phyloP scores from a whole-genome alignment of 305 asterid genomes.

The Rubia balearica region DNA sequence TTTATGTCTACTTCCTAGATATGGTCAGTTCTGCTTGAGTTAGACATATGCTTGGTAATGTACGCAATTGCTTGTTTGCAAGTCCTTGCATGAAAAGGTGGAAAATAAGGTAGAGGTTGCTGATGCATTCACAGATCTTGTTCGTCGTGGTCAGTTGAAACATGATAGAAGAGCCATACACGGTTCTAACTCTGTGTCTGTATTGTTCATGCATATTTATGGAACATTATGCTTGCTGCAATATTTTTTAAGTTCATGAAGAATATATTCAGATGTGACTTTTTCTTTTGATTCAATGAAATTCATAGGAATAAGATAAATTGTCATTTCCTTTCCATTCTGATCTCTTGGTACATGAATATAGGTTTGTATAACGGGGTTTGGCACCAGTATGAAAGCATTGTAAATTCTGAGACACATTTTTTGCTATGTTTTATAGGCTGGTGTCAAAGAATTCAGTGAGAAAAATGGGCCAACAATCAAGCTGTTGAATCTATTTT shows the following conservation, averaged over 20 bases:
- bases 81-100: slow-evolving; percentile 55
- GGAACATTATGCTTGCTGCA: background rate
- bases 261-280: slow-evolving; percentile 79
- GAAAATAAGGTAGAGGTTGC: slow-evolving; percentile 89
- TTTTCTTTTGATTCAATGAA: slow-evolving; percentile 65
- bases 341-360: background rate
- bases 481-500: too few relatives aligned
- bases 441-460: too few relatives aligned
- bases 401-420: too few relatives aligned
- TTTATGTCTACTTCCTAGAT: background rate
- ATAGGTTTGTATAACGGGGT: background rate
- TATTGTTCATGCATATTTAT: background rate
- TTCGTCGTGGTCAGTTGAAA: slow-evolving; percentile 92
- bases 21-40: background rate
- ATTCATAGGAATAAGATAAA: slow-evolving; percentile 68
- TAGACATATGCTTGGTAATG: background rate
- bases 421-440: too few relatives aligned
- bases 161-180: slow-evolving; percentile 99
- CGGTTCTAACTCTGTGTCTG: slow-evolving; percentile 35
- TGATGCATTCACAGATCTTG: slow-evolving; percentile 49
- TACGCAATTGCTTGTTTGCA: slow-evolving; percentile 7
- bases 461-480: too few relatives aligned
- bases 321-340: background rate
- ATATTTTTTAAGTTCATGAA: slow-evolving; percentile 50
- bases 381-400: background rate